These are phyloP conservation scores for Penicillium hordei DNA, from an alignment of 2,329 filamentous ascomycete genomes.

Conservation along the genomic window DNA sequence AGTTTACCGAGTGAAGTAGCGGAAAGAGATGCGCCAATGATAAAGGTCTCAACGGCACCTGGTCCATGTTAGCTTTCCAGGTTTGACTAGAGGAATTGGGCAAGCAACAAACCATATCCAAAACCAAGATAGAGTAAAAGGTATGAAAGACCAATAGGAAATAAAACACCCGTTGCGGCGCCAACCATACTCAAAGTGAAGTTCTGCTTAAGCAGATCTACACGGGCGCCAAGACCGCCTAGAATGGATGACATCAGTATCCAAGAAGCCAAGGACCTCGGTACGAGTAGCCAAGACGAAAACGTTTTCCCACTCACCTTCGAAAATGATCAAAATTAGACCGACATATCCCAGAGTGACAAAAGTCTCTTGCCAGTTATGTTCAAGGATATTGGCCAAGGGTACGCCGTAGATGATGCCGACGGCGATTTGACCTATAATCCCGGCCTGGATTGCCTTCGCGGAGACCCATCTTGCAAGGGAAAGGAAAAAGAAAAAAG, in stretches of 20 bases:
- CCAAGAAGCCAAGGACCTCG: neutral
- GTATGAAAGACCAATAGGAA: conserved; percentile 49
- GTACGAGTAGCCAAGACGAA: neutral
- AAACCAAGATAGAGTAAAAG: conserved; percentile 47
- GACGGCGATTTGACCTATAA: conserved; percentile 51
- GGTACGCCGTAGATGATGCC: conserved; percentile 51
- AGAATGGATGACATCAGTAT: conserved; percentile 11
- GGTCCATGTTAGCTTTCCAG: conserved; percentile 3
- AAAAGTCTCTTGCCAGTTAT: conserved; percentile 49
- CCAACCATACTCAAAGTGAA: conserved; percentile 44
- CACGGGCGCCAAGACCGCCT: conserved; percentile 49
- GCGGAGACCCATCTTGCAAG: conserved; percentile 45
- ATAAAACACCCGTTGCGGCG: conserved; percentile 48
- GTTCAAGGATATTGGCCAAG: conserved; percentile 46
- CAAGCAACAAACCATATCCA: conserved; percentile 35
- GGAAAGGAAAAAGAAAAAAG: conserved; percentile 49
- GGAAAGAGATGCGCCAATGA: conserved; percentile 32
- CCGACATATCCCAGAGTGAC: conserved; percentile 51
- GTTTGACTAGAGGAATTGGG: neutral
- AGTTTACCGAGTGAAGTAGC: conserved; percentile 31
- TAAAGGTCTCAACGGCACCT: conserved; percentile 36
- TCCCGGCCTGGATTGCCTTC: conserved; percentile 45
- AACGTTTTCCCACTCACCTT: conserved; percentile 28
- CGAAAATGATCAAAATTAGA: conserved; percentile 53
- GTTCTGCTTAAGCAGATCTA: conserved; percentile 50